Base-by-base conservation (phyloP, 2,329 filamentous ascomycete species). In the Fusarium napiforme region DNA sequence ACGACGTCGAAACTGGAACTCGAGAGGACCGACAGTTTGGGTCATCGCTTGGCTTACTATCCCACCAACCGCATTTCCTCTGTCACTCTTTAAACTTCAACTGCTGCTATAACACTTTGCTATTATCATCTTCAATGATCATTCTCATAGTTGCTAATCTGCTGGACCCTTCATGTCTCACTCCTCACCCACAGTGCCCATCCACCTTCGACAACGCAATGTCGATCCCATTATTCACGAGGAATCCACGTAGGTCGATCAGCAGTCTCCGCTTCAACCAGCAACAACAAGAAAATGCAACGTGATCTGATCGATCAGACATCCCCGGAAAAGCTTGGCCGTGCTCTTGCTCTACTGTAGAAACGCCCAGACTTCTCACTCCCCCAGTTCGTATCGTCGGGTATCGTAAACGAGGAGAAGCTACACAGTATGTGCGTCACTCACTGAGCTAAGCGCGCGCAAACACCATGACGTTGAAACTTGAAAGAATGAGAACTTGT, bases 221-320 rank as follows among this genome's bases (percentile, higher is more conserved):
- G 70, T 42, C 71, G 71, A 73, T 74, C 71, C 36, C 67, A 43
- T 34, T 52, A 56, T 66, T 47, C 60, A 67, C 40, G 47, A 61
- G 34, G 57, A 70, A 70, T 55, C 67, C 50, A 64, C 59, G 45
- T 23, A 40, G 34, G 59, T 64, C 45, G 67, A 69, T 69, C 67
- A 43, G 12, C 40, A 67, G 37, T 66, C 69, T 73, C 69, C 69
- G 62, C 67, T 50, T 42, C 43, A 57, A 46, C 56, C 40, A 68
- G n/a, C 60, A 58, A 40, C 49, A 53, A 63, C n/a, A 66, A 53
- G 40, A 36, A 52, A 66, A 73, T 73, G 70, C 49, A 71, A 73
- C 71, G 28, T 73, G 71, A 74, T 74, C 67, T 74, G 66, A 73
- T 74, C 71, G 71, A 73, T 74, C 71, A 70, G 49, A 50, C 53